Conservation (phyloP, 805 yeast species). For the Hanseniaspora meyeri region DNA sequence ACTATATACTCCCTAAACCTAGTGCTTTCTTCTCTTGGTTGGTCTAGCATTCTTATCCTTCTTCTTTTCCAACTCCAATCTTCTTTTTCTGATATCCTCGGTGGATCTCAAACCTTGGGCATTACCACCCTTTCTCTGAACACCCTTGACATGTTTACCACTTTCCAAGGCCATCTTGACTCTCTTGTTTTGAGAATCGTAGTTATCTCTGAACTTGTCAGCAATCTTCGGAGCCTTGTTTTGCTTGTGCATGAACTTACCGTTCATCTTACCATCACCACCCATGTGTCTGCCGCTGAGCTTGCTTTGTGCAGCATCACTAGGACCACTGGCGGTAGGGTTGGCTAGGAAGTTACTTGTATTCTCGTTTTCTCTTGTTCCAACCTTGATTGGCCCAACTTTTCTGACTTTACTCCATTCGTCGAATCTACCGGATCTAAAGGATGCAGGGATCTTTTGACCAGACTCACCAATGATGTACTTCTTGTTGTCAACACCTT, state of each 20-base stretch:
- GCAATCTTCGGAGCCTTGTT: constrained; percentile 76
- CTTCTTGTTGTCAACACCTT: constrained; percentile 62
- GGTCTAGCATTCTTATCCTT: constrained; percentile 83
- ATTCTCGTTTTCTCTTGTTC: constrained; percentile 37
- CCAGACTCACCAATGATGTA: constrained; percentile 93
- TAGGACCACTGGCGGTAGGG: constrained; percentile 18
- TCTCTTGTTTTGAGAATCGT: constrained; percentile 64
- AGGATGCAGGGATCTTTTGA: constrained; percentile 79
- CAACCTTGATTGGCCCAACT: constrained; percentile 40
- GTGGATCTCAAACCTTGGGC: constrained; percentile 41
- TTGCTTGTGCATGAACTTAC: constrained; percentile 60
- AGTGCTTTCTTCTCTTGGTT: constrained; percentile 30
- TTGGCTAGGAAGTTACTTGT: constrained; percentile 27
- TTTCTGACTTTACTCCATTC: constrained; percentile 75
- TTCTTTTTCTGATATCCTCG: constrained; percentile 66
- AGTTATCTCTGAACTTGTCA: constrained; percentile 84
- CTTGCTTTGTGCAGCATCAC: background rate
- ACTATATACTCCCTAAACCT: background rate
- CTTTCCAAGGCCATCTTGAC: constrained; percentile 66
- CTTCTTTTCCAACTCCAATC: constrained; percentile 57
- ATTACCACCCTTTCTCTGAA: constrained; percentile 25
- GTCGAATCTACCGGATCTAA: constrained; percentile 80
- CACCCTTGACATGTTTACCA: constrained; percentile 63
- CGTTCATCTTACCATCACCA: constrained; percentile 26
- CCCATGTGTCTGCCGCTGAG: constrained; percentile 18